These are phyloP conservation scores for Noccaea bulbosa DNA, from an alignment of 345 rosid genomes.

Conservation along the genomic window DNA sequence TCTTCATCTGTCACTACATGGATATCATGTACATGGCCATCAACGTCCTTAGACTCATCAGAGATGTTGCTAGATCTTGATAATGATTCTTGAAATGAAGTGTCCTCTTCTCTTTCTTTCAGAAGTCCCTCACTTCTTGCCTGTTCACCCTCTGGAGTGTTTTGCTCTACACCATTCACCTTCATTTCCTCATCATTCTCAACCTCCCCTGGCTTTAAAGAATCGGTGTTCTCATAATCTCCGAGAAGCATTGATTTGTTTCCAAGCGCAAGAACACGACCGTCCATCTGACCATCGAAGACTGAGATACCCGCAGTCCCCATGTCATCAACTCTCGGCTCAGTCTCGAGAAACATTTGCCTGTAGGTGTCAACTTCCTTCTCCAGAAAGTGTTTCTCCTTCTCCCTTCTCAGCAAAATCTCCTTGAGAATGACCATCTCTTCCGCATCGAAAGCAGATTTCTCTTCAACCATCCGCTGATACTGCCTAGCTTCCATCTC, in stretches of 20 bases:
- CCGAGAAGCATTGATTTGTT: constrained; percentile 45
- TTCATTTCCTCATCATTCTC: constrained; percentile 26
- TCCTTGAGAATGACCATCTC: constrained; percentile 80
- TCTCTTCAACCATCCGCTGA: constrained; percentile 79
- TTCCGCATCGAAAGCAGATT: constrained; percentile 73
- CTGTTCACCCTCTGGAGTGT: background rate
- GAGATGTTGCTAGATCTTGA: constrained; percentile 32
- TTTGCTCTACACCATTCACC: constrained; percentile 28
- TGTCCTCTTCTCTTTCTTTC: constrained; percentile 35
- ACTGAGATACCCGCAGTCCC: constrained; percentile 24
- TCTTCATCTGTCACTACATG: constrained; percentile 49
- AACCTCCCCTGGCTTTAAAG: constrained; percentile 30
- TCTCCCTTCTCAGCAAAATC: constrained; percentile 69
- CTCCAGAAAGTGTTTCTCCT: constrained; percentile 70
- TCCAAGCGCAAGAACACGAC: constrained; percentile 42
- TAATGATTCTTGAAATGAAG: constrained; percentile 21
- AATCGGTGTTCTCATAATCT: constrained; percentile 33
- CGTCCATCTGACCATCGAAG: constrained; percentile 34
- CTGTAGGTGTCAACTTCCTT: constrained; percentile 65
- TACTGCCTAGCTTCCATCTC: constrained; percentile 77
- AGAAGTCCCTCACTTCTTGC: constrained; percentile 27
- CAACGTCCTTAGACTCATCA: constrained; percentile 33
- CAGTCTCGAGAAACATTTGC: constrained; percentile 50
- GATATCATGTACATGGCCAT: constrained; percentile 52
- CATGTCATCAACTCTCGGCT: constrained; percentile 41